Base-by-base conservation (phyloP, 257 asterid species). In the Solanum chiquidenum region DNA sequence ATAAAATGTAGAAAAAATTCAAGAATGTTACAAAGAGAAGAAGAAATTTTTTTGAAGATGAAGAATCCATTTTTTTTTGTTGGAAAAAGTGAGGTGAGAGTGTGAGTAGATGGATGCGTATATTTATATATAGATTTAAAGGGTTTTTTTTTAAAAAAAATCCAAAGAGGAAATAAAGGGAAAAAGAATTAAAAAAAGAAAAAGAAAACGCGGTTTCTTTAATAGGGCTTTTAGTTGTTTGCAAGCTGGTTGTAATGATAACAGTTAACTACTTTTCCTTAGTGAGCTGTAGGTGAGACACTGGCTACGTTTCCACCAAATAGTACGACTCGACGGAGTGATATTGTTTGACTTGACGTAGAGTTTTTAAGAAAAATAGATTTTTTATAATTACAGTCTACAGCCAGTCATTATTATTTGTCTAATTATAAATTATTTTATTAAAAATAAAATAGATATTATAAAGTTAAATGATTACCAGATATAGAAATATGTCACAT, bases 91-190 rank as follows among this genome's bases (percentile, higher is more conserved):
- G 46, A 62, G 60, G 58, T 68, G 79, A 13, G 64, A 85, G 64
- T 20, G 60, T 35, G 77, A 85, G 87, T 46, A 29, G 42, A 46
- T 80, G 83, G 38, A 25, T 49, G 64, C 90, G 90, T 89, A 89
- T 91, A 89, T 91, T 89, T 93, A 92, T 92, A 91, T 11, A 66
- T 66, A 12, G 73, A 66, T 87, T 90, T 83, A 88, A 87, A 1
- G 83, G 13, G 20, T 55, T 52, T 1, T 44, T 46, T 1, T 9
- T 38, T 20, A 44, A 82, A 87, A 85, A 86, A 87, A 23, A 90
- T 60, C 16, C 2, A 71, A 35, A 84, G 18, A 58, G 87, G 80
- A 85, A 85, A 66, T 16, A 60, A 84, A 55, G 49, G 38, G 10
- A 34, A 75, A 76, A 76, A 12, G 49, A 38, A 52, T 5, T 49